Base-by-base conservation (phyloP, 129 eudicot species). In the Flaveria brownii region DNA sequence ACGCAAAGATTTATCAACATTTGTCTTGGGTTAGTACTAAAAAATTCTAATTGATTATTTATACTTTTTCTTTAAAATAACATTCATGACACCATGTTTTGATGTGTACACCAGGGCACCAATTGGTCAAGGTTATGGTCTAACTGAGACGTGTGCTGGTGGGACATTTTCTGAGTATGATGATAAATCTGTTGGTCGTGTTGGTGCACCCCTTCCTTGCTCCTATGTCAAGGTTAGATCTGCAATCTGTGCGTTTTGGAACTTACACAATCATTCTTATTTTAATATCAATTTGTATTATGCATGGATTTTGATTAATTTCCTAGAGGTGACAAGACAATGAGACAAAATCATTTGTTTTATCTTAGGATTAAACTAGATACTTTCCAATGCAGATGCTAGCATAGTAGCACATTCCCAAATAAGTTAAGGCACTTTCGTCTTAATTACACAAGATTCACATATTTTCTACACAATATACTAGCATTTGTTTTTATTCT, bases 61-160 rank as follows among this genome's bases (percentile, higher is more conserved):
- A 15, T 33, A 63, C 9, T 25, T 1, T 26, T 22, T 15, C 16
- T 63, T 30, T 2, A 1, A 17, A 9, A 14, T 0, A 30, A 15
- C 25, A 42, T 8, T 8, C 36, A 55, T 67, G 57, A 55, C 57
- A 41, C 13, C 6, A 50, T 54, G 47, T 56, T 79, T 20, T 18
- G 33, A 16, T 74, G 71, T 46, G 67, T 60, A 49, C 54, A 70
- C 22, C 85, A 94, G 97, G 71, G 96, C 96, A 82, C 97, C 97
- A 79, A 91, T 94, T 74, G 98, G 98, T 70, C 98, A 94, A 91
- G 98, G 98, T 67, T 94, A 91, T 77, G 97, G 98, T 77, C 96
- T 94, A 67, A 94, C 97, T 9, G 98, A 94, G 85, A 94, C 97
- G 14, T 94, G 97, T 84, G 98, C 98, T 74, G 98, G 97, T 73